Percentiles rank a stretch among this genome's conserved stretches.
Evolutionary conservation across 768 basidiomycete species (phyloP).

Genomic region (Auriscalpium orientale): DNA sequence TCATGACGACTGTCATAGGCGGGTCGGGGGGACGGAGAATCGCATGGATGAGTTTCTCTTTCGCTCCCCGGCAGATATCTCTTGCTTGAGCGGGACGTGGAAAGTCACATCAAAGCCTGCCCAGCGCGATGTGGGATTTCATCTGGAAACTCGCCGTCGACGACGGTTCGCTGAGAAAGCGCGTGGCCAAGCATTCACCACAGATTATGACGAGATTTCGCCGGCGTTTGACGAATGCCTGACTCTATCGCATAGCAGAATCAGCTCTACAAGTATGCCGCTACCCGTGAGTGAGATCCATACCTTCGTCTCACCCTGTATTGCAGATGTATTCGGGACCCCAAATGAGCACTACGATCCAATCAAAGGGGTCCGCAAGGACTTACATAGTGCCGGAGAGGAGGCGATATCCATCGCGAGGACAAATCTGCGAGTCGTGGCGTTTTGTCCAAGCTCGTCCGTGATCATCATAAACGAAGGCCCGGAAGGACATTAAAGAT

Average conservation of each 20-base stretch:
- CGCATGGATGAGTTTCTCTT: conserved; percentile 27
- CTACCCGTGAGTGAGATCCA: not conserved
- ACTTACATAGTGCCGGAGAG: conserved; percentile 52
- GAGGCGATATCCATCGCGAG: conserved; percentile 47
- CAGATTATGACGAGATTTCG: conserved; percentile 33
- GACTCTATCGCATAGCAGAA: conserved; percentile 54
- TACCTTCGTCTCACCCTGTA: not conserved
- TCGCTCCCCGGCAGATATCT: conserved; percentile 36
- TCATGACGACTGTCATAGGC: conserved; percentile 33
- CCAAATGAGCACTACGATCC: conserved; percentile 62
- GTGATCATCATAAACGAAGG: conserved; percentile 51
- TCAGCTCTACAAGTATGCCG: conserved; percentile 57
- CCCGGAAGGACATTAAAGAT: conserved; percentile 75
- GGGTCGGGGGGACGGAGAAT: conserved; percentile 59
- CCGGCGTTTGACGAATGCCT: conserved; percentile 17
- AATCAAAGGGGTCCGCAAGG: conserved; percentile 41
- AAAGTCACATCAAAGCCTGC: conserved; percentile 41
- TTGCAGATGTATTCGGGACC: conserved; percentile 67
- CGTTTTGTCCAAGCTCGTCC: conserved; percentile 57
- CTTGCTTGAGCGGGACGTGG: conserved; percentile 37
- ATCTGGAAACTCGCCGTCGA: conserved; percentile 68
- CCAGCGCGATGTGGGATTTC: conserved; percentile 52
- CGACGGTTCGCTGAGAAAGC: conserved; percentile 67
- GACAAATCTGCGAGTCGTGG: conserved; percentile 51
- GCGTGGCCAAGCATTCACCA: conserved; percentile 52